These are phyloP conservation scores for Fonsecaea multimorphosa DNA, from an alignment of 2,329 filamentous ascomycete species.

Conservation along the genomic window DNA sequence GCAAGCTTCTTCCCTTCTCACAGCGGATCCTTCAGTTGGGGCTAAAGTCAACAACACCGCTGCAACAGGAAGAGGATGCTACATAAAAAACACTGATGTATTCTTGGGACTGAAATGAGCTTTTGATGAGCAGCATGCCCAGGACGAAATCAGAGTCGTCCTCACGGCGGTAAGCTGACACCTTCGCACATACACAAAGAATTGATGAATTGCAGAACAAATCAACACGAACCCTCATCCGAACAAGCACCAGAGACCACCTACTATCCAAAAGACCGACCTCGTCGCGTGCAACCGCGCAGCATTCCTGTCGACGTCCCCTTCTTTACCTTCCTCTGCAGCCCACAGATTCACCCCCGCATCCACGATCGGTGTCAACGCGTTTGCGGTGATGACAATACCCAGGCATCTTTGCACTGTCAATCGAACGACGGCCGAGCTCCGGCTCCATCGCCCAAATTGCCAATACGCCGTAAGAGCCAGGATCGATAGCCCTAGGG, in stretches of 20 bases:
- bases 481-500: slow-evolving; percentile 27
- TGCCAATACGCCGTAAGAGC: slow-evolving; percentile 32
- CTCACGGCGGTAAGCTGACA: background rate
- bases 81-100: background rate
- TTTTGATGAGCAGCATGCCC: background rate
- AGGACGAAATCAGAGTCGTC: background rate
- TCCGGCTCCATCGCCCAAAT: slow-evolving; percentile 12
- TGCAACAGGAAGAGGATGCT: background rate
- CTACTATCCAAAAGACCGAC: slow-evolving; percentile 24
- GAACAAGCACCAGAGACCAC: slow-evolving; percentile 31
- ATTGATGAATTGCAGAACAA: background rate
- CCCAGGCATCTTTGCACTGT: slow-evolving; percentile 30
- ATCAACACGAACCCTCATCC: slow-evolving; percentile 4
- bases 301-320: slow-evolving; percentile 20
- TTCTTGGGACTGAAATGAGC: background rate
- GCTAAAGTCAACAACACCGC: background rate
- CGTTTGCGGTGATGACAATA: slow-evolving; percentile 29
- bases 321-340: slow-evolving; percentile 5
- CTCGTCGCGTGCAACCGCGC: slow-evolving; percentile 21
- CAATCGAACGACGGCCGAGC: background rate
- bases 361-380: slow-evolving; percentile 28
- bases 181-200: background rate
- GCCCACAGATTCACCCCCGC: slow-evolving; percentile 26
- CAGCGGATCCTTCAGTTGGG: background rate
- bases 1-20: background rate